phyloP scores from a whole-genome alignment of 2,329 filamentous ascomycete genomes.

The Fonsecaea pedrosoi region DNA sequence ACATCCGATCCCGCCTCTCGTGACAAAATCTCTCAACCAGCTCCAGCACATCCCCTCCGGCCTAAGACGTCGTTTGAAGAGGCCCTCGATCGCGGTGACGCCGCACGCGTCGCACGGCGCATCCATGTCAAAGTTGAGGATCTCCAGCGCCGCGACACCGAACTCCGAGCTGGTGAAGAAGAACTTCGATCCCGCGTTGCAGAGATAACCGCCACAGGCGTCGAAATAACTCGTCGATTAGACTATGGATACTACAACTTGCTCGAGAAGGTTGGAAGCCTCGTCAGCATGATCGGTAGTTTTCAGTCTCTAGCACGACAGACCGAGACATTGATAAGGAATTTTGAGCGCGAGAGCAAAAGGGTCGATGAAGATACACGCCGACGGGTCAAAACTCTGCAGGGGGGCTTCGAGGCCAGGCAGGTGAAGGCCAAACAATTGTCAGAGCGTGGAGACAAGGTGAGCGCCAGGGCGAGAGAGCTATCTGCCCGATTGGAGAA shows the following conservation, averaged over 20 bases:
- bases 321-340: constrained; percentile 45
- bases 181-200: constrained; percentile 35
- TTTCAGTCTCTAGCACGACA: constrained; percentile 52
- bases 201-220: constrained; percentile 38
- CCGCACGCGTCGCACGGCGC: constrained; percentile 28
- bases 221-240: constrained; percentile 53
- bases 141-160: constrained; percentile 25
- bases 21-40: constrained; percentile 8
- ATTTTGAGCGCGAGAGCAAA: constrained; percentile 49
- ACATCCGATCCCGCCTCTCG: constrained; percentile 23
- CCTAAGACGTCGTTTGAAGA: constrained; percentile 32
- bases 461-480: constrained; percentile 45
- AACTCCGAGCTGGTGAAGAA: constrained; percentile 34
- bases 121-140: constrained; percentile 30
- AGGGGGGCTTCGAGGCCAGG: constrained; percentile 48
- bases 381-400: constrained; percentile 48
- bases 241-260: constrained; percentile 58
- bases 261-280: constrained; percentile 51
- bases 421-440: constrained; percentile 47
- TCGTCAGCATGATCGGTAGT: constrained; percentile 50
- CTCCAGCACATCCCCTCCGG: constrained; percentile 20
- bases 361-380: constrained; percentile 48
- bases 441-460: constrained; percentile 49
- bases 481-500: constrained; percentile 49
- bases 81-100: constrained; percentile 31